phyloP scores from a whole-genome alignment of 2,329 filamentous ascomycete species.

The Fusarium beomiforme region DNA sequence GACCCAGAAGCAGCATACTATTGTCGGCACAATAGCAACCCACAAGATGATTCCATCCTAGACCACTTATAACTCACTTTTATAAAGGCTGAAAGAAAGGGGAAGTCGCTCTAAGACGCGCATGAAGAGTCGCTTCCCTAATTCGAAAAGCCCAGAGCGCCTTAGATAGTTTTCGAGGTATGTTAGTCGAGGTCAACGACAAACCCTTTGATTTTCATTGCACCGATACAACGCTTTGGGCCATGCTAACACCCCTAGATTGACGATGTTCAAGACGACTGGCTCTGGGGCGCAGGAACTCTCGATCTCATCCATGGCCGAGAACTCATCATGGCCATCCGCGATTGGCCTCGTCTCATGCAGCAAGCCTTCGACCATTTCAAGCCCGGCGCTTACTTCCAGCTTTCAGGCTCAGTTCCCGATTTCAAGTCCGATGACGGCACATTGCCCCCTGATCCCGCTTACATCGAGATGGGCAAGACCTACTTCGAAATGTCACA shows the following conservation, averaged over 20 bases:
- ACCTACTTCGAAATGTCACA: conserved; percentile 40
- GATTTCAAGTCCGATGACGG: conserved; percentile 42
- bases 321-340: conserved; percentile 63
- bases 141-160: too few species aligned
- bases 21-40: neutral
- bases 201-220: neutral
- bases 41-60: fast-evolving
- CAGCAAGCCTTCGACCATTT: conserved; percentile 59
- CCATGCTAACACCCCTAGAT: conserved; percentile 34
- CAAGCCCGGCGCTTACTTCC: conserved; percentile 59
- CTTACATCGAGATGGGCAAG: conserved; percentile 35
- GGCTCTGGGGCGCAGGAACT: conserved; percentile 51
- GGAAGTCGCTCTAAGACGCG: too few species aligned
- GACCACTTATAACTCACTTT: neutral
- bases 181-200: neutral
- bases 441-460: conserved; percentile 35
- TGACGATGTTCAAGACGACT: conserved; percentile 48
- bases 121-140: neutral
- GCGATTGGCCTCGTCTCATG: conserved; percentile 64
- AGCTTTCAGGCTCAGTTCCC: conserved; percentile 39
- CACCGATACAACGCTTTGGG: too few species aligned
- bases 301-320: conserved; percentile 71
- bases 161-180: conserved; percentile 46
- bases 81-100: neutral
- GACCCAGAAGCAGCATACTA: neutral